Conservation (phyloP, 768 basidiomycete genomes). For the Gelatoporia subvermispora region DNA sequence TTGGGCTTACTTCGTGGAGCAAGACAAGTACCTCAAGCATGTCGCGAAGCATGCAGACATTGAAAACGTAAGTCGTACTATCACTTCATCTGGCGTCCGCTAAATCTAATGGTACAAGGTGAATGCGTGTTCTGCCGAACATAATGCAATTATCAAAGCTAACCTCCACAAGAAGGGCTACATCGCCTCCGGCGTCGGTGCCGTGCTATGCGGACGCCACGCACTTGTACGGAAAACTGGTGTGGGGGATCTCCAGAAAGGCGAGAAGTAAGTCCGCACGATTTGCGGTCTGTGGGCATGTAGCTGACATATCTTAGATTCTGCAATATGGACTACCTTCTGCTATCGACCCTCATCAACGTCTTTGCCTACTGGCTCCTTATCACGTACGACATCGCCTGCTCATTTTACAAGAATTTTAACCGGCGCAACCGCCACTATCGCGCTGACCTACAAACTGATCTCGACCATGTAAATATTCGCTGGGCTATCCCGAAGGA, state of each 20-base stretch:
- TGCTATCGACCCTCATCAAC: not conserved
- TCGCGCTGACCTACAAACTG: not conserved
- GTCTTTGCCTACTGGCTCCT: not conserved
- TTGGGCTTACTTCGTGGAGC: conserved; percentile 23
- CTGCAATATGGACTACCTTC: conserved; percentile 20
- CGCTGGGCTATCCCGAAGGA: conserved; percentile 26
- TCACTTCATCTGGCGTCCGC: not conserved
- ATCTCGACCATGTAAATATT: not conserved
- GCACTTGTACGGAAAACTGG: conserved; percentile 14
- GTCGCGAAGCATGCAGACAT: conserved; percentile 8
- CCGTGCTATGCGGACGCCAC: conserved; percentile 17
- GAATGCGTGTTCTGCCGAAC: too few relatives aligned
- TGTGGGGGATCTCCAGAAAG: conserved; percentile 20
- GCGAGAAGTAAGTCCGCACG: conserved; percentile 16
- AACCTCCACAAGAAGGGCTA: too few relatives aligned
- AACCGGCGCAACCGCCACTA: conserved; percentile 11
- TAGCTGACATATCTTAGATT: conserved; percentile 3
- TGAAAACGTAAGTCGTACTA: conserved; percentile 17
- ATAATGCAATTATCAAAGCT: too few relatives aligned
- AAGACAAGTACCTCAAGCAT: conserved; percentile 11
- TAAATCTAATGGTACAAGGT: conserved; percentile 11
- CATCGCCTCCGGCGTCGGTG: conserved; percentile 15
- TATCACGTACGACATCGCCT: conserved; percentile 20
- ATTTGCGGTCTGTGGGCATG: too few relatives aligned
- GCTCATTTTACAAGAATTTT: conserved; percentile 25